Percentiles rank a stretch among this genome's conserved stretches.
phyloP scores from a whole-genome alignment of 768 basidiomycete species.

The Rossbeevera mucosa region DNA sequence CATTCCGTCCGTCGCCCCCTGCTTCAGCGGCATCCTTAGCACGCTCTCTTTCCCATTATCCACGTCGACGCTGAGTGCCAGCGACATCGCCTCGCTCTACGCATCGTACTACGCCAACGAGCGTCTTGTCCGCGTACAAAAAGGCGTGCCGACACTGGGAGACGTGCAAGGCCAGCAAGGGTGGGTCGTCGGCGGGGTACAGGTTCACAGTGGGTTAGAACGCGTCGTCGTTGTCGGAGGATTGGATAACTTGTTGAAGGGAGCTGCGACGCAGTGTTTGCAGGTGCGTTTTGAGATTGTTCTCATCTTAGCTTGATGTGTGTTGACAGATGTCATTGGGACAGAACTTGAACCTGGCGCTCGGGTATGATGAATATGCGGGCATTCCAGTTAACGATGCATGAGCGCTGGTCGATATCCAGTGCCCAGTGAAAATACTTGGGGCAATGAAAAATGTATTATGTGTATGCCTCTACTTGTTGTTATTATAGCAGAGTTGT shows the following conservation, averaged over 20 bases:
- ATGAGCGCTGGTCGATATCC: constrained; percentile 2
- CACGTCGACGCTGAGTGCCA: constrained; percentile 54
- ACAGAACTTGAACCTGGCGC: constrained; percentile 85
- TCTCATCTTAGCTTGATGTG: neutral
- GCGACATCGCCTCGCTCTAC: constrained; percentile 68
- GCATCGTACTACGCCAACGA: constrained; percentile 74
- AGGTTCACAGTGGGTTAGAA: constrained; percentile 84
- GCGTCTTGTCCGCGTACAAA: constrained; percentile 62
- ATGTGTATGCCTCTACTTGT: neutral
- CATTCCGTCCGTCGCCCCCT: constrained; percentile 81
- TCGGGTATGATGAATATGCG: constrained; percentile 81
- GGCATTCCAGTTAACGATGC: constrained; percentile 53
- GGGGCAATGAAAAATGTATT: too few relatives aligned
- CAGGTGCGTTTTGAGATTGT: constrained; percentile 59
- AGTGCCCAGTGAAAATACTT: too few relatives aligned
- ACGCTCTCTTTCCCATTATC: constrained; percentile 79
- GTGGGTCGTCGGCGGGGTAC: constrained; percentile 89
- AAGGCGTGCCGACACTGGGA: constrained; percentile 64
- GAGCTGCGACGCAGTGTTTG: constrained; percentile 97
- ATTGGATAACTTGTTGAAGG: constrained; percentile 94
- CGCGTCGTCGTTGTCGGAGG: constrained; percentile 95
- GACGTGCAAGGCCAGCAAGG: constrained; percentile 83
- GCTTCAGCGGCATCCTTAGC: constrained; percentile 96
- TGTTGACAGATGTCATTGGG: neutral
- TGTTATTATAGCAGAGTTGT: too few relatives aligned